Evolutionary conservation across 805 yeast genomes (phyloP), one percentile per base, ranked within the genome.

Genomic region (Saccharomycopsis oosterbeekiorum): DNA sequence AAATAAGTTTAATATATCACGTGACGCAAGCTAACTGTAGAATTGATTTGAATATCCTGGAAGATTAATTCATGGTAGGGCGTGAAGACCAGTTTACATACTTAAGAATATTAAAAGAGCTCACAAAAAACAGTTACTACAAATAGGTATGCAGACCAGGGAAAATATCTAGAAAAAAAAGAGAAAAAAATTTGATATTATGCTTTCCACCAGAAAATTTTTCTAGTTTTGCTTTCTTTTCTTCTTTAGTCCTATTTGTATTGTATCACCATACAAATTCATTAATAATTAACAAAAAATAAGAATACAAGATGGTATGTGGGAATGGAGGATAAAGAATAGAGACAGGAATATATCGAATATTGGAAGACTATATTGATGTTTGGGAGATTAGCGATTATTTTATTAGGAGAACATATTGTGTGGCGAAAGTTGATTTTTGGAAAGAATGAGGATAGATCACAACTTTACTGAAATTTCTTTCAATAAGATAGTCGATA

Each of bases 251-350:
- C 11, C 4, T 24, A 14, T 19, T 15, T 53, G 1, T 34, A n/a
- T 53, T 53, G 56, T 17, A 34, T 53, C 39, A 34, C 41, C 56
- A 53, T 34, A 36, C 29, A 34, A 36, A 53, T 9, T 17, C n/a
- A 37, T 26, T 29, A 53, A 34, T n/a, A 5, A 53, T 8, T 39
- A 34, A n/a, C 29, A 53, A n/a, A 53, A n/a, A 55, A 34, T 42
- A 70, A 68, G 67, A 67, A 69, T 68, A 66, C 77, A 78, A 78
- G 74, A 78, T 78, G 81, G 81, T 78, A 78, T 70, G 81, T 76
- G 58, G 40, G 24, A 55, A 24, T 4, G 43, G 40, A n/a, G 55
- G 14, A 47, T 24, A 11, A 26, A 14, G 21, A 21, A 12, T 26
- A 11, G 9, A 21, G n/a, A 10, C n/a, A 19, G 34, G 26, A 15